These are phyloP conservation scores for Berkeleyomyces basicola DNA, from an alignment of 2,329 filamentous ascomycete species.

Conservation along the genomic window DNA sequence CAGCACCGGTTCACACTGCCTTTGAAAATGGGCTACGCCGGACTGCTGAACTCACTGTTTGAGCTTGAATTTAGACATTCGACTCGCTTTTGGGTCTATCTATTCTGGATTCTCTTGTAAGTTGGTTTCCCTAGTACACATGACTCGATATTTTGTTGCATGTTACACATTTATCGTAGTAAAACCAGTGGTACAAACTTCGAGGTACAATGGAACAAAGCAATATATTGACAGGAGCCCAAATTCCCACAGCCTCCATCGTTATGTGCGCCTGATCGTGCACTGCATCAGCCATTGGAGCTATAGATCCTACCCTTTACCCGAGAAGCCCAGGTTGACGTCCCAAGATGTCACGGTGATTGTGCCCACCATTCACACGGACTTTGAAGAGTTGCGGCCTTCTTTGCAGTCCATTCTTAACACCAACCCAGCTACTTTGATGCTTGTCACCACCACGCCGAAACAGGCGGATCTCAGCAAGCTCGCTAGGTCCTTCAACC, in stretches of 20 bases:
- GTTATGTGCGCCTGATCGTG: slow-evolving; percentile 71
- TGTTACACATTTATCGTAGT: slow-evolving; percentile 1
- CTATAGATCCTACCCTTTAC: slow-evolving; percentile 72
- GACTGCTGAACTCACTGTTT: slow-evolving; percentile 17
- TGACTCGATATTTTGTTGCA: background rate
- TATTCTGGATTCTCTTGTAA: slow-evolving; percentile 20
- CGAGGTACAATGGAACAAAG: too few relatives aligned
- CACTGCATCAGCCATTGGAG: slow-evolving; percentile 75
- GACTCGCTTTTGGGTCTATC: slow-evolving; percentile 30
- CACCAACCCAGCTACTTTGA: slow-evolving; percentile 53
- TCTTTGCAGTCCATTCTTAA: slow-evolving; percentile 64
- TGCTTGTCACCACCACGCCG: slow-evolving; percentile 74
- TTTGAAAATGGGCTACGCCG: slow-evolving; percentile 7
- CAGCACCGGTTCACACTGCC: background rate
- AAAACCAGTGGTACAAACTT: background rate
- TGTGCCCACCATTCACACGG: slow-evolving; percentile 80
- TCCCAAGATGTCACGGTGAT: slow-evolving; percentile 82
- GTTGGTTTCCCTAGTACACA: slow-evolving; percentile 31
- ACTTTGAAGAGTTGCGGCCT: slow-evolving; percentile 64
- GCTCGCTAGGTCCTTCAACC: slow-evolving; percentile 44
- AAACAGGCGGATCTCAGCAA: slow-evolving; percentile 53
- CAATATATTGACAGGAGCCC: too few relatives aligned
- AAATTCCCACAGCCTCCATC: slow-evolving; percentile 49
- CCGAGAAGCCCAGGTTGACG: slow-evolving; percentile 63
- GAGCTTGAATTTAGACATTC: slow-evolving; percentile 26